Evolutionary conservation across 495 filamentous ascomycete genomes (phyloP), one percentile per base, ranked within the genome.

Genomic region (Xylaria curta): DNA sequence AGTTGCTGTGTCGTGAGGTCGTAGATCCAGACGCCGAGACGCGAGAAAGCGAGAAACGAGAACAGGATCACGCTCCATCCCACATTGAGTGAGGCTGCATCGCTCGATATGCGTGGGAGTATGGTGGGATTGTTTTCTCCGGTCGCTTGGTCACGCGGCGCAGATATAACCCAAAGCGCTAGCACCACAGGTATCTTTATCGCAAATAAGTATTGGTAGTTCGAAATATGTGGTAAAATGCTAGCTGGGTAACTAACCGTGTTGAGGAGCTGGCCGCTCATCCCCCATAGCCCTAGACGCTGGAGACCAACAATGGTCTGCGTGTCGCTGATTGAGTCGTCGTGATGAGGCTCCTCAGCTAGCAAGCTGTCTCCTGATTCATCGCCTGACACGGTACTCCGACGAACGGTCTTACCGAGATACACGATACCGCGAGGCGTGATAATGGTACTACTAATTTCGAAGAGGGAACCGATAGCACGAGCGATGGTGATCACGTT

Each of bases 401-500:
- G 59, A 19, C 56, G 72, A 15, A 64, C 44, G 1, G 72, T 47
- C 49, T 76, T 81, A 2, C 77, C 78, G 8, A 82, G 73, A 54
- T 80, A 80, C 9, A 74, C 71, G 65, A 84, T 79, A 12, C 81
- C 82, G 7, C 78, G 68, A 2, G 82, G 82, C 8, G 82, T 83
- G 10, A 83, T 76, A 15, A 82, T 19, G 69, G 88, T 73, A 76
- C 88, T 73, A 71, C 79, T 86, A 72, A 89, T 73, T 73, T 90
- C 89, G 9, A 87, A 85, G 13, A 85, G 47, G 7, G 87, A 87
- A 2, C 87, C 85, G 9, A 83, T 84, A 13, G 86, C 85, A 28
- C 88, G 78, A 72, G 87, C 86, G 19, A 82, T 68, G 17, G 87
- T 89, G 60, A 91, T 85, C 17, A 84, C 76, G 38, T 87, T 78